Evolutionary conservation across 2,329 filamentous ascomycete species (phyloP).

Genomic region (Penicillium verrucosum): DNA sequence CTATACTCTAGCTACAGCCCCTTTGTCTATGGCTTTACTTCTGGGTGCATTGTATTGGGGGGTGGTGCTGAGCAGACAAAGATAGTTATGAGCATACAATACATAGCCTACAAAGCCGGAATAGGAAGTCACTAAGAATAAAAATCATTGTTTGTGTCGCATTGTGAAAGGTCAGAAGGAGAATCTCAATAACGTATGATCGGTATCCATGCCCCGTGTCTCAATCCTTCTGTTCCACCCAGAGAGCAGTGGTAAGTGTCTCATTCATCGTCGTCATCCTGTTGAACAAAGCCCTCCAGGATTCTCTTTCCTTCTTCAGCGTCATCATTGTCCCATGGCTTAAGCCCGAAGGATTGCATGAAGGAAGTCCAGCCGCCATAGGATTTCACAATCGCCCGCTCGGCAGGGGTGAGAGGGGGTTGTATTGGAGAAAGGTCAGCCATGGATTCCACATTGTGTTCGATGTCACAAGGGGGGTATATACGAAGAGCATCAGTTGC

Average conservation of each 20-base stretch:
- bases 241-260: not conserved
- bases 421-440: not conserved
- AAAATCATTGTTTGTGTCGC: too few species aligned
- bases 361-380: not conserved
- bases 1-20: too few species aligned
- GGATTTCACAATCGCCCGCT: not conserved
- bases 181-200: too few species aligned
- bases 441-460: too few species aligned
- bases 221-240: too few species aligned
- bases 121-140: too few species aligned
- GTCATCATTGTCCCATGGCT: not conserved
- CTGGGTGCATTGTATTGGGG: not conserved
- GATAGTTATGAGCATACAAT: too few species aligned
- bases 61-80: not conserved
- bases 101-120: too few species aligned
- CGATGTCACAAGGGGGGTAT: not conserved
- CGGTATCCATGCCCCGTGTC: not conserved
- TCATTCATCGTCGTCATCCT: not conserved
- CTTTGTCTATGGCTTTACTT: too few species aligned
- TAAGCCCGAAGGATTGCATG: not conserved
- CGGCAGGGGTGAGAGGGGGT: not conserved
- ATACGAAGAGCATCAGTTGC: not conserved
- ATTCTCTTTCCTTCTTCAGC: not conserved
- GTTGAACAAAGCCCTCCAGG: not conserved
- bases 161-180: not conserved